phyloP scores from a whole-genome alignment of 768 basidiomycete species.

The Cystobasidium tubakii region DNA sequence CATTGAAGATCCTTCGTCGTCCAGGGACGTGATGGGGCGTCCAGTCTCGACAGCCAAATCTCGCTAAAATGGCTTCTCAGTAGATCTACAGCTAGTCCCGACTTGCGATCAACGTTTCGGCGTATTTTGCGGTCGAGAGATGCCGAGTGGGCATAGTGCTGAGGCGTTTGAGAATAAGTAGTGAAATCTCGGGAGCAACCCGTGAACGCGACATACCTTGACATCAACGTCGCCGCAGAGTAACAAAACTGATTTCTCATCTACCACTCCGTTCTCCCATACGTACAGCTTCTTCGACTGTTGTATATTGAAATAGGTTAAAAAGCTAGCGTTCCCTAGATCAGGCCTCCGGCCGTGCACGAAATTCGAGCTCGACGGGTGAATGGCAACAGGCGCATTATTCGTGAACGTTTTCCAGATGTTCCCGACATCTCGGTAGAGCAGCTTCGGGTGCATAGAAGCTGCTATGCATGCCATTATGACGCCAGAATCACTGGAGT shows the following conservation, averaged over 20 bases:
- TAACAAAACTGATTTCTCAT: slow-evolving; percentile 47
- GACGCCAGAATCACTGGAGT: slow-evolving; percentile 61
- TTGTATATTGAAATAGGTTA: slow-evolving; percentile 54
- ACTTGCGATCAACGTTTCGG: slow-evolving; percentile 64
- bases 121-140: slow-evolving; percentile 79
- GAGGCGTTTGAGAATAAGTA: not conserved
- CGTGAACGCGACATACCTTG: slow-evolving; percentile 57
- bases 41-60: slow-evolving; percentile 7
- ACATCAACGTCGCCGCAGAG: slow-evolving; percentile 86
- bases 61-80: slow-evolving; percentile 55
- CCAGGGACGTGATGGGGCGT: not conserved
- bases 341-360: slow-evolving; percentile 57
- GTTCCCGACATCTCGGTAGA: slow-evolving; percentile 62
- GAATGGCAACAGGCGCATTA: slow-evolving; percentile 69
- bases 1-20: not conserved
- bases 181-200: too few species aligned
- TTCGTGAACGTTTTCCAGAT: slow-evolving; percentile 75
- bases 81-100: slow-evolving; percentile 70
- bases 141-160: slow-evolving; percentile 68
- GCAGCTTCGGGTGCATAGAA: slow-evolving; percentile 84
- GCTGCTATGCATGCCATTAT: slow-evolving; percentile 76
- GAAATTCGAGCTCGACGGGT: slow-evolving; percentile 90
- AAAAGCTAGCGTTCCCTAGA: slow-evolving; percentile 62
- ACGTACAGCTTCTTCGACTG: slow-evolving; percentile 87
- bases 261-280: not conserved